Base-by-base conservation (phyloP, 352 stramenopile genomes). In the Phytophthora pistaciae region DNA sequence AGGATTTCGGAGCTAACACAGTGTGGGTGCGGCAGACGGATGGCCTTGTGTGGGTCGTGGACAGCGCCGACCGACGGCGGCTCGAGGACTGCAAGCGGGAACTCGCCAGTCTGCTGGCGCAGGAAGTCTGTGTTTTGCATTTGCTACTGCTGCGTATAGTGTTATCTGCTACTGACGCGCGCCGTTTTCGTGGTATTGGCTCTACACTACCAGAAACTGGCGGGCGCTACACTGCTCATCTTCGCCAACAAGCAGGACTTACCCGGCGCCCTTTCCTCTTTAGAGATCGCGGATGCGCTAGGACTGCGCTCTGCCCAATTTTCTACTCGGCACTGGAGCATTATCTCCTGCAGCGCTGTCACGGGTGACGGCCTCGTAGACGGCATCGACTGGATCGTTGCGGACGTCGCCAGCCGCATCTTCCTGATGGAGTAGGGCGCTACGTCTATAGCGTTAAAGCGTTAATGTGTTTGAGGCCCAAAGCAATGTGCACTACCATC, bases 181-280 rank as follows among this genome's bases (percentile, higher is more conserved):
- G 3, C 10, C n/a, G 23, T 5, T 11, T 46, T 38, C 20, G 14
- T 65, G 64, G 16, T 38, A 49, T 49, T 31, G 42, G 54, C 77
- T 25, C 49, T 61, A 5, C 42, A 23, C 16, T 29, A 52, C 33
- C 27, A 99, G 87, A 99, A 99, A 90, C 86, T 99, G 46, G 96
- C 96, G 2, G 98, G 98, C n/a, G 97, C 98, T 9, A 98, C 94
- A 52, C 83, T 99, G n/a, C 82, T 99, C 38, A 98, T 99, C 70
- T 99, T 99, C 64, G 98, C 97, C 33, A 99, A 99, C 88, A 99
- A 99, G 74, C 97, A 99, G 75, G 98, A 99, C 71, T 75, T 99
- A 6, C 85, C 85, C 8, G 96, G 97, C 2, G 96, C 97, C 25
- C 75, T 99, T 11, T 84, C 84, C 11, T 83, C 80, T 5, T 82